Base-by-base conservation (phyloP, 1,284 basidiomycete genomes). In the Tylopilus sp. region DNA sequence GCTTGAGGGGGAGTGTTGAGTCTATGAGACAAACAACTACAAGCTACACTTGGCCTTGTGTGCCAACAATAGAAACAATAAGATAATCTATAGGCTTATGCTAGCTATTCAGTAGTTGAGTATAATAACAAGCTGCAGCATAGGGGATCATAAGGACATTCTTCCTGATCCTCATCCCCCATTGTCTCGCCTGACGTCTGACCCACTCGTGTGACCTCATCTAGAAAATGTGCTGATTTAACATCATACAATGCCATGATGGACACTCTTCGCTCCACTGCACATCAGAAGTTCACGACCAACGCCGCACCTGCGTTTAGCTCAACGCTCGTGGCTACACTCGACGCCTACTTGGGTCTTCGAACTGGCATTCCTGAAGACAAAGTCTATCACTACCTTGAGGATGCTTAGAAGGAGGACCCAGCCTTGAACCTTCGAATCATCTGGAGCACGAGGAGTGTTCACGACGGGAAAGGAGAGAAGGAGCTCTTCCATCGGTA, bases 381-480 rank as follows among this genome's bases (percentile, higher is more conserved):
- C 0, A 43, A 60, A 1, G 60, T 82, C n/a, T 64, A 72, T 31
- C 33, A 48, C 0, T 59, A 69, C 26, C 72, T 86, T 2, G 50
- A 61, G 1, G 67, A 72, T 7, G 74, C 83, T 2, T 87, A 84
- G 84, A 62, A 61, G 28, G 78, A 82, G 56, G 78, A 82, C 55
- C 71, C 81, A 0, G 58, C 64, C 17, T 49, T 81, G 24, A 83
- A 84, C 1, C 71, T 87, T 37, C 74, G 75, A 28, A 72, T 85
- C 47, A 84, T 86, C 52, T 86, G 82, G 83, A 79, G 81, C 54
- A 61, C 76, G 49, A 70, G 83, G 35, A 84, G 81, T 46, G 85
- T 86, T 26, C 82, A 83, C 52, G 81, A 86, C 41, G 84, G 84
- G 0, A 83, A 82, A 59, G 65, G 72, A 6, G 78, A 80, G 32